Percentiles rank a stretch among this genome's conserved stretches.
Conservation (phyloP, 345 rosid genomes). For the Heritiera littoralis region DNA sequence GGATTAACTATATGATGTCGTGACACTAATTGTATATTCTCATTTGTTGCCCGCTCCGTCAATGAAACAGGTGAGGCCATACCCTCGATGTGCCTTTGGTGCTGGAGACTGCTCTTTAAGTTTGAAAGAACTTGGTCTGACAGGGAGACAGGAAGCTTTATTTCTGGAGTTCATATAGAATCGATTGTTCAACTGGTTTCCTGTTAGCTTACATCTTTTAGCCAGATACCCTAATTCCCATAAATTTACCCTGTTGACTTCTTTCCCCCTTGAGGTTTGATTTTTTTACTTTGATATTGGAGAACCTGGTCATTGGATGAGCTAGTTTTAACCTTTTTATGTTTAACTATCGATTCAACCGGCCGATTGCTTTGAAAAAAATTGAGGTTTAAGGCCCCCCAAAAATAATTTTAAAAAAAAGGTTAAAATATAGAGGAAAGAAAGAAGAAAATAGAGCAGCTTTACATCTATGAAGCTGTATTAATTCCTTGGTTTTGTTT, state of each 20-base stretch:
- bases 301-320: not conserved
- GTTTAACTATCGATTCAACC: not conserved
- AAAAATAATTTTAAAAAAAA: too few relatives aligned
- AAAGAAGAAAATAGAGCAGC: not conserved
- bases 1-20: not conserved
- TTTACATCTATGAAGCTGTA: not conserved
- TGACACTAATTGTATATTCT: not conserved
- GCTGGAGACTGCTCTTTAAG: slow-evolving; percentile 47
- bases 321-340: too few relatives aligned
- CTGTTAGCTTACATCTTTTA: not conserved
- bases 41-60: not conserved
- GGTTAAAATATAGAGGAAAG: not conserved
- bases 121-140: slow-evolving; percentile 66
- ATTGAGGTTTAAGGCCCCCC: too few relatives aligned
- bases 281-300: not conserved
- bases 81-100: slow-evolving; percentile 66
- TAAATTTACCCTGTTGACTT: not conserved
- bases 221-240: too few relatives aligned
- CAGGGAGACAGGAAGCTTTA: slow-evolving; percentile 77
- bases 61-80: slow-evolving; percentile 69
- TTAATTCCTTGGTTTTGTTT: slow-evolving; percentile 14
- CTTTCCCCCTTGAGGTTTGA: not conserved
- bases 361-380: not conserved
- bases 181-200: not conserved
- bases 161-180: slow-evolving; percentile 67